Evolutionary conservation across 2,329 filamentous ascomycete species (phyloP), one percentile per base, ranked within the genome.

Genomic region (Cryphonectria parasitica): DNA sequence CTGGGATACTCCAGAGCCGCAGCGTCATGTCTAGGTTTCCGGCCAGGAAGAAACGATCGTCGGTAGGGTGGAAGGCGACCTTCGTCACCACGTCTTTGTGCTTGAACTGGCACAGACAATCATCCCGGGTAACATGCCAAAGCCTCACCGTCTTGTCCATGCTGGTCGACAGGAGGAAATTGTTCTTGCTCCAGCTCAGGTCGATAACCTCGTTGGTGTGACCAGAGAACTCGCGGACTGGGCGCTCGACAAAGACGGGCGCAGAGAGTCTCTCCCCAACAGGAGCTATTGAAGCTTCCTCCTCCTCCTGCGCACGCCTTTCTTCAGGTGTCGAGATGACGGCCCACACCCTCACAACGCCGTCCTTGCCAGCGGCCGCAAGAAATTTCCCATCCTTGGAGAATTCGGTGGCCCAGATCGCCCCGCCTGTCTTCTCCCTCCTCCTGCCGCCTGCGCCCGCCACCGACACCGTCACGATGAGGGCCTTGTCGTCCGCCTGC

Each of bases 171-270:
- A 99, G 85, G 39, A 99, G 81, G 75, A 99, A 99, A 79, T 97
- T 97, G 81, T 99, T 99, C 85, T 98, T 99, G 83, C 95, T 98
- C 96, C 96, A 99, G 79, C 93, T 97, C 71, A 99, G 80, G 78
- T 97, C 95, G 74, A 99, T 83, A 7, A 99, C 90, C 75, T 97
- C 95, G 22, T 92, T 91, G 0, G 89, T 91, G 78, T 99, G 96
- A 5, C 94, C 95, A 68, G 87, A 83, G 74, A 96, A 98, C 77
- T 97, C 92, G 69, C 91, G 88, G 13, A 93, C 79, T 0, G 95
- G 93, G 76, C 92, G 92, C 65, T 89, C 88, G 73, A 90, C 89
- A 78, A 99, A 98, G 0, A 99, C 95, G 2, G 95, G 95, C 1
- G 96, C 95, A 75, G 92, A 97, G 63, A 98, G 83, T 73, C 89